Base-by-base conservation (phyloP, 1,139 yeast species). In the Zygoascus meyerae region DNA sequence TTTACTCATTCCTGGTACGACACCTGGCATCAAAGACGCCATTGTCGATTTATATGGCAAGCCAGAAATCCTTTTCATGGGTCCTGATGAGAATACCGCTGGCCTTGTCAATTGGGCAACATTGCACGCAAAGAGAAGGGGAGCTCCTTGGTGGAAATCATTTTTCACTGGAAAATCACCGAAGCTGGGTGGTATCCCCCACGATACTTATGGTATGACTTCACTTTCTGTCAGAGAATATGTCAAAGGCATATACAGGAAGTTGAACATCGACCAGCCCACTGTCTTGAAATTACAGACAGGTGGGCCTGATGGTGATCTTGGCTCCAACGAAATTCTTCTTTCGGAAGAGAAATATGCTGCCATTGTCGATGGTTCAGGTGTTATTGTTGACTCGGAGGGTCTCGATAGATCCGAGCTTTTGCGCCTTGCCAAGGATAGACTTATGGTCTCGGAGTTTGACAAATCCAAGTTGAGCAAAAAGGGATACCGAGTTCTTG, bases 131-230 rank as follows among this genome's bases (percentile, higher is more conserved):
- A 81, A 86, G 62, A 71, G 73, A 52, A 82, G 98, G 67, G 95
- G 95, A 53, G 96, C 97, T 44, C 92, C 95, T 53, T 89, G 95
- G 95, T 92, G 98, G 98, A 90, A 89, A 70, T 92, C 97, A 1
- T 92, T 92, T 75, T 83, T 92, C 68, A 92, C 98, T 39, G 98
- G 98, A 58, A 92, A 92, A 72, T 79, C 90, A 42, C 95, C 95
- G 51, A 72, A 78, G 48, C 71, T 92, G 51, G 98, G 98, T 63
- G 98, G 98, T 66, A 92, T 92, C 64, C 98, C 98, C 49, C 98
- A 92, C 67, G 98, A 92, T 67, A 94, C 81, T 62, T 92, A 89
- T 65, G 98, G 98, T 65, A 92, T 92, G 98, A 92, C 98, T 8
- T 83, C 97, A 9, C 72, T 90, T 56, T 86, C 96, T 43, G 97